A percentile compares a stretch with the other conserved stretches of the same genome.
Evolutionary conservation across 345 rosid species (phyloP).

Genomic region (Bruguiera sexangula): DNA sequence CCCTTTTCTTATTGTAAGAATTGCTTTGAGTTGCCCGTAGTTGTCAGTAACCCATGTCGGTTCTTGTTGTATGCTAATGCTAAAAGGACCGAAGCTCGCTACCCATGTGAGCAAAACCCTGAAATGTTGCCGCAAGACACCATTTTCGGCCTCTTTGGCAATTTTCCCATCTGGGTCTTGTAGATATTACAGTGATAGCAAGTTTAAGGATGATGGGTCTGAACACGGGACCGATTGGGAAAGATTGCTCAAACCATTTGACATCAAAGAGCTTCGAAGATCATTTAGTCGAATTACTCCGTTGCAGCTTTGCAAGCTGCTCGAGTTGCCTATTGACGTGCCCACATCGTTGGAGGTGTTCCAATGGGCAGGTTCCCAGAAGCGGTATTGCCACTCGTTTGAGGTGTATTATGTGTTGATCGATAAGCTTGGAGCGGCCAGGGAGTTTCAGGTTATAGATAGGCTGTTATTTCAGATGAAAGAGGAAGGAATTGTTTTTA

Average conservation of each 20-base stretch:
- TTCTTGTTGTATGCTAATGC: slow-evolving; percentile 27
- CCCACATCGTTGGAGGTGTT: slow-evolving; percentile 60
- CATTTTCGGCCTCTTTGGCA: background rate
- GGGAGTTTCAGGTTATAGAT: slow-evolving; percentile 62
- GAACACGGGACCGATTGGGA: slow-evolving; percentile 67
- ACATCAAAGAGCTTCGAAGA: slow-evolving; percentile 54
- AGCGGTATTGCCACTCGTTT: slow-evolving; percentile 59
- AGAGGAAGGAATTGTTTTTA: slow-evolving; percentile 61
- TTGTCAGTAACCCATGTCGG: background rate
- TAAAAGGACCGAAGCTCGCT: slow-evolving; percentile 38
- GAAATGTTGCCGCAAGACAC: slow-evolving; percentile 13
- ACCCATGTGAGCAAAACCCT: slow-evolving; percentile 35
- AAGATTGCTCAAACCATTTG: slow-evolving; percentile 75
- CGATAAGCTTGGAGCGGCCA: slow-evolving; percentile 60
- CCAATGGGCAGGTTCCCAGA: slow-evolving; percentile 61
- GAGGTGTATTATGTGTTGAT: slow-evolving; percentile 59
- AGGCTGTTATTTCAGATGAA: slow-evolving; percentile 65
- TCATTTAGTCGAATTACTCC: slow-evolving; percentile 34
- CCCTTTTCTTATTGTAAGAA: background rate
- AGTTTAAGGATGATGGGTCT: slow-evolving; percentile 21
- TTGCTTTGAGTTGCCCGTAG: background rate
- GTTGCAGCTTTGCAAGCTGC: slow-evolving; percentile 33
- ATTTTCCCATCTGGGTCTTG: slow-evolving; percentile 22
- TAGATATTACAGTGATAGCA: slow-evolving; percentile 13
- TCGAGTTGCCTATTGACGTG: slow-evolving; percentile 65